Evolutionary conservation across 306 rosid species (phyloP).

Genomic region (Sesbania bispinosa): DNA sequence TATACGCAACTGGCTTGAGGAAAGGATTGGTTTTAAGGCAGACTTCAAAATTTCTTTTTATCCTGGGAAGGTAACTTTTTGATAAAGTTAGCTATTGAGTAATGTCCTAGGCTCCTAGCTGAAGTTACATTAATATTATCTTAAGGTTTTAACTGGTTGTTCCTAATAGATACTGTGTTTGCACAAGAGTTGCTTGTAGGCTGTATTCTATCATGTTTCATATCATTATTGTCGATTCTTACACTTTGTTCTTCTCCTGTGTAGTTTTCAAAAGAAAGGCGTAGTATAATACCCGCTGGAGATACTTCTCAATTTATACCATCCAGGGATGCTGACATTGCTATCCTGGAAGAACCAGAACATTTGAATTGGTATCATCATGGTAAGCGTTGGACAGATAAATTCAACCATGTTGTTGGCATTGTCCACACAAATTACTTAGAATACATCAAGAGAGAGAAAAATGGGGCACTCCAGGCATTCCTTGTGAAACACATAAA

Average conservation of each 20-base stretch:
- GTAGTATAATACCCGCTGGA: constrained; percentile 95
- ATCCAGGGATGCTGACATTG: constrained; percentile 90
- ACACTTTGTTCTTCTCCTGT: constrained; percentile 26
- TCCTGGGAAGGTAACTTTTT: constrained; percentile 81
- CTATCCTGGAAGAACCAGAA: constrained; percentile 94
- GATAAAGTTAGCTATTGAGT: constrained; percentile 10
- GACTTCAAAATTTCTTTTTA: constrained; percentile 92
- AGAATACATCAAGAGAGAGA: constrained; percentile 95
- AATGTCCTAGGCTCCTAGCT: background rate
- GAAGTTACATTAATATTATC: background rate
- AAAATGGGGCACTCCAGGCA: constrained; percentile 90
- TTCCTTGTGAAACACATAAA: constrained; percentile 95
- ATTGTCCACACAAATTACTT: constrained; percentile 95
- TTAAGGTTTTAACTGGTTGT: background rate
- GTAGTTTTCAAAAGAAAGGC: constrained; percentile 78
- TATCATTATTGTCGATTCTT: constrained; percentile 22
- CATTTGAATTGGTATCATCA: constrained; percentile 99
- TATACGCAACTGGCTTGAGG: constrained; percentile 97
- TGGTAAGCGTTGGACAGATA: constrained; percentile 92
- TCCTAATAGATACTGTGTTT: background rate
- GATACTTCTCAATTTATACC: constrained; percentile 92
- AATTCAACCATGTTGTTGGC: constrained; percentile 96
- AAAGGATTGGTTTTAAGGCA: constrained; percentile 86
- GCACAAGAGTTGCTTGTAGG: background rate
- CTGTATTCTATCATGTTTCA: constrained; percentile 5